Conservation (phyloP, 169 alveolate genomes). For the Eimeria zaria region DNA sequence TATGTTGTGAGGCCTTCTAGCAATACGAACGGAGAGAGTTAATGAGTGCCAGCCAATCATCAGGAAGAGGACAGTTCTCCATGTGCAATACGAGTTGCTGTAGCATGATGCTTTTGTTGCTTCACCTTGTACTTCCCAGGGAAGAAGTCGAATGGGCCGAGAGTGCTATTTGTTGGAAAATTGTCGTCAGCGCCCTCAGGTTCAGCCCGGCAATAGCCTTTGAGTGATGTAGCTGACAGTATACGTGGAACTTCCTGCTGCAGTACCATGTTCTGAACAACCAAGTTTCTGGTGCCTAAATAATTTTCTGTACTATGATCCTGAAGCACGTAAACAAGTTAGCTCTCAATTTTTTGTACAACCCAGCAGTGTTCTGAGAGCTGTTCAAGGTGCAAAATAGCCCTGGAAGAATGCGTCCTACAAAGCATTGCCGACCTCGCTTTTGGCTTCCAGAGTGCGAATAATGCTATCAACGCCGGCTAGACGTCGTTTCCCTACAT, state of each 20-base stretch:
- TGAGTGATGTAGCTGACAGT: conserved; percentile 45
- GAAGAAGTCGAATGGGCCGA: conserved; percentile 82
- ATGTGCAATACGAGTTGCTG: not conserved
- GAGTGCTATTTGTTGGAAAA: conserved; percentile 47
- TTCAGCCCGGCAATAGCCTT: conserved; percentile 75
- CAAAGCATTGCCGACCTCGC: not conserved
- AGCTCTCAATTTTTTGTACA: not conserved
- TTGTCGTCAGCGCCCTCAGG: conserved; percentile 70
- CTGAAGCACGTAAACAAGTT: not conserved
- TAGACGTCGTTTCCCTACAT: conserved; percentile 69
- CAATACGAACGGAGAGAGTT: not conserved
- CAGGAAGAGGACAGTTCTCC: not conserved
- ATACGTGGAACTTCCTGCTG: conserved; percentile 6
- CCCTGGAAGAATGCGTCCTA: not conserved
- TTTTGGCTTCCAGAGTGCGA: not conserved
- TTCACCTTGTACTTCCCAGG: conserved; percentile 82
- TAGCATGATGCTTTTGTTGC: not conserved
- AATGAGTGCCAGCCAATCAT: not conserved
- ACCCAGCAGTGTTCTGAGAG: not conserved
- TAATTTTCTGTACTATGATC: not conserved
- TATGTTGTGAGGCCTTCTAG: not conserved
- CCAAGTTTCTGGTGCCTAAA: not conserved
- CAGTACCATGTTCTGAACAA: not conserved
- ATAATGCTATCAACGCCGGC: conserved; percentile 41
- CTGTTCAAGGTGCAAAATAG: not conserved